Evolutionary conservation across 2,329 filamentous ascomycete species (phyloP).

Genomic region (Beauveria rudraprayagi): DNA sequence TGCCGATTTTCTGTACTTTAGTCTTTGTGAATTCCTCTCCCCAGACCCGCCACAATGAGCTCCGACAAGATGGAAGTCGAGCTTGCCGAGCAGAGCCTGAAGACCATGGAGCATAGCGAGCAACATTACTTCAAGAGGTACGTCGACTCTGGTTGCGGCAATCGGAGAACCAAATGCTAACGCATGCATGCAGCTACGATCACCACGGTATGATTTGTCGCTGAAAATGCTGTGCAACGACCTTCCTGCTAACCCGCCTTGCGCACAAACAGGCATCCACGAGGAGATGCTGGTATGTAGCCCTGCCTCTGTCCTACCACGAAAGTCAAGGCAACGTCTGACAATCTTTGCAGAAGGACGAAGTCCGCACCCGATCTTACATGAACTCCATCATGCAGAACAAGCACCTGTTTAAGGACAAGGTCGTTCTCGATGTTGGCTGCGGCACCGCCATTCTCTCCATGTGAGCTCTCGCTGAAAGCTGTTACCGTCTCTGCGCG

Average conservation of each 20-base stretch:
- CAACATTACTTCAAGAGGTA: constrained; percentile 99
- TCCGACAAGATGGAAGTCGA: constrained; percentile 51
- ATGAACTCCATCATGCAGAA: constrained; percentile 97
- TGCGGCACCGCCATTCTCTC: constrained; percentile 96
- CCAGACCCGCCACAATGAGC: constrained; percentile 30
- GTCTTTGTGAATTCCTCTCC: background rate
- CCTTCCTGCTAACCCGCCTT: background rate
- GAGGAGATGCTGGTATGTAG: constrained; percentile 91
- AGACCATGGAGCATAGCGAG: constrained; percentile 82
- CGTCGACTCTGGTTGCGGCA: constrained; percentile 14
- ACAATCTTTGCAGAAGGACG: constrained; percentile 69
- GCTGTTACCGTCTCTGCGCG: background rate
- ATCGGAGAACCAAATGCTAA: constrained; percentile 25
- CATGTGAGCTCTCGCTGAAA: constrained; percentile 58
- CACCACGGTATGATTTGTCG: constrained; percentile 67
- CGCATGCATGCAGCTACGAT: constrained; percentile 63
- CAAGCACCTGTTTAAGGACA: constrained; percentile 79
- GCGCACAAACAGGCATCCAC: constrained; percentile 63
- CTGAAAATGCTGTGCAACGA: constrained; percentile 10
- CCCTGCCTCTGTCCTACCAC: background rate
- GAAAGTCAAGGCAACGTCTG: constrained; percentile 11
- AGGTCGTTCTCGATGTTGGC: constrained; percentile 88
- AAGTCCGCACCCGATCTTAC: constrained; percentile 93
- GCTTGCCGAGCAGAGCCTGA: constrained; percentile 54
- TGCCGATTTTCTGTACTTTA: background rate